Percentiles rank a stretch among this genome's conserved stretches.
These are phyloP conservation scores for Globisporangium uncinulatum DNA, from an alignment of 352 stramenopile species.

Conservation along the genomic window DNA sequence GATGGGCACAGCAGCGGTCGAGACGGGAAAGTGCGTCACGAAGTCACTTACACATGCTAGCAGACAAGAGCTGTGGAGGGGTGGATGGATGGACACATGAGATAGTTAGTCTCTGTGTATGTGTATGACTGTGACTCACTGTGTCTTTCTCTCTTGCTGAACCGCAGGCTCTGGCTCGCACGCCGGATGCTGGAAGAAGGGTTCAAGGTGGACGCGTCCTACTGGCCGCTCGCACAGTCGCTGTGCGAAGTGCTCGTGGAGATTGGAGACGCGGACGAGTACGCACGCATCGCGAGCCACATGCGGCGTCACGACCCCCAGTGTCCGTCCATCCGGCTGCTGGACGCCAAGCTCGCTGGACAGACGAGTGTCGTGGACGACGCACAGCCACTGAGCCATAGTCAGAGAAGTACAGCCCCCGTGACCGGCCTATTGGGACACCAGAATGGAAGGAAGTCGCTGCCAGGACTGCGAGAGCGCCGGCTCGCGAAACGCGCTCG, in stretches of 20 bases:
- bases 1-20: constrained; percentile 50
- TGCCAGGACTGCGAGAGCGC: neutral
- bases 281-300: constrained; percentile 37
- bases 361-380: neutral
- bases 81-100: neutral
- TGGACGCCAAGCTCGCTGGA: constrained; percentile 16
- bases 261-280: constrained; percentile 47
- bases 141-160: neutral
- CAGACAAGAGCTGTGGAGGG: neutral
- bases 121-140: neutral
- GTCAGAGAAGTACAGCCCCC: neutral
- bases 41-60: neutral
- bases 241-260: constrained; percentile 54
- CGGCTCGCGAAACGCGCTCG: constrained; percentile 14
- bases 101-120: neutral
- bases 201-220: constrained; percentile 43
- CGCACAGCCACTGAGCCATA: neutral
- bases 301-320: constrained; percentile 38
- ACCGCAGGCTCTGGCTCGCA: constrained; percentile 48
- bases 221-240: constrained; percentile 55
- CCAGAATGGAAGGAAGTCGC: neutral
- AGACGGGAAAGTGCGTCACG: constrained; percentile 40
- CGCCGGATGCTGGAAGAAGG: constrained; percentile 53
- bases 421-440: neutral
- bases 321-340: constrained; percentile 25